Conservation (phyloP, 768 basidiomycete species). For the Hortiboletus flavorubellus region DNA sequence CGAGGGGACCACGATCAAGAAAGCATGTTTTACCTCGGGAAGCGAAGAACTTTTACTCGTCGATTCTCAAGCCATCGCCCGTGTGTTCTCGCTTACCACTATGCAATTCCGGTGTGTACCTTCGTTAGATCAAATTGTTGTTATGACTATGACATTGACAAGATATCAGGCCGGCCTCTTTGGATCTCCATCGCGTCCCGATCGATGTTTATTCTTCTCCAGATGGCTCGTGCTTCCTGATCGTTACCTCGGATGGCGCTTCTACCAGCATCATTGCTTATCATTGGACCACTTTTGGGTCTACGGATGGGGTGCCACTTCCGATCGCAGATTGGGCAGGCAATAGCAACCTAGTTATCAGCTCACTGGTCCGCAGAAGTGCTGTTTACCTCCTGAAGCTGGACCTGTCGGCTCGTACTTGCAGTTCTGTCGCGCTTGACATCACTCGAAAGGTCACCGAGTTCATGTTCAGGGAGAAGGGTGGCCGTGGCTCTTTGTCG, state of each 20-base stretch:
- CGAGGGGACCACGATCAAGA: constrained; percentile 32
- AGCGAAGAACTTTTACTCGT: constrained; percentile 53
- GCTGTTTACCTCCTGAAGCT: constrained; percentile 44
- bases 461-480: constrained; percentile 52
- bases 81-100: constrained; percentile 52
- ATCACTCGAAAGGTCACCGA: constrained; percentile 57
- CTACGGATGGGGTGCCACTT: constrained; percentile 41
- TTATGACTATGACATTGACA: neutral
- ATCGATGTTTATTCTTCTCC: constrained; percentile 42
- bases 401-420: constrained; percentile 29
- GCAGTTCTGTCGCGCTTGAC: constrained; percentile 45
- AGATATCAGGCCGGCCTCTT: constrained; percentile 41
- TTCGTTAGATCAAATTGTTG: neutral
- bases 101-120: constrained; percentile 49
- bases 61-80: constrained; percentile 40
- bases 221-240: constrained; percentile 52
- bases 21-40: constrained; percentile 45
- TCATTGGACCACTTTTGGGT: constrained; percentile 60
- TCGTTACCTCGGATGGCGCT: constrained; percentile 24
- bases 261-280: constrained; percentile 35
- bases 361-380: constrained; percentile 43
- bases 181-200: constrained; percentile 38
- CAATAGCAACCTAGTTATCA: constrained; percentile 33
- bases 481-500: constrained; percentile 18
- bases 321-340: constrained; percentile 29